phyloP scores from a whole-genome alignment of 2,329 filamentous ascomycete genomes.

The Microdochium paspali region DNA sequence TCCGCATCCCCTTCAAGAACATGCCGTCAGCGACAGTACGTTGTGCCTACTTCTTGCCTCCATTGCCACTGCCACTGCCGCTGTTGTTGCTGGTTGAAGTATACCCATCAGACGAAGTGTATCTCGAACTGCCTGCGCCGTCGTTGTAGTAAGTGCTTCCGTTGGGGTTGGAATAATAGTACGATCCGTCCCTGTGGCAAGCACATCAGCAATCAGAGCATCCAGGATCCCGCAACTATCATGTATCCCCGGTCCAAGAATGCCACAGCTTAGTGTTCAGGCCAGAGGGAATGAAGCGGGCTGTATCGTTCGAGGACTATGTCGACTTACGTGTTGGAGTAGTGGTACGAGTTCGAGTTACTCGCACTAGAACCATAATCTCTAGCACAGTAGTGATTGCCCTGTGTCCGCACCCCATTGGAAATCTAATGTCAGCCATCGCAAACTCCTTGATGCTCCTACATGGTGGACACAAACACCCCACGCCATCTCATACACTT shows the following conservation, averaged over 20 bases:
- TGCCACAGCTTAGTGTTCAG: too few relatives aligned
- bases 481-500: too few relatives aligned
- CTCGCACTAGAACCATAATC: slow-evolving; percentile 48
- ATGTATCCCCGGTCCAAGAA: too few relatives aligned
- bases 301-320: too few relatives aligned
- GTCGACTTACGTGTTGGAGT: slow-evolving; percentile 48
- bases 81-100: slow-evolving; percentile 10
- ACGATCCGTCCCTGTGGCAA: slow-evolving; percentile 46
- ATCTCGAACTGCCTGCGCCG: slow-evolving; percentile 46
- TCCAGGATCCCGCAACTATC: background rate
- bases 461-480: too few relatives aligned
- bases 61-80: slow-evolving; percentile 2
- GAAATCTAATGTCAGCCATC: background rate
- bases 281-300: too few relatives aligned
- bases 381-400: slow-evolving; percentile 58
- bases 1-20: too few relatives aligned
- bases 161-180: slow-evolving; percentile 65
- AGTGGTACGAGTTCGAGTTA: slow-evolving; percentile 56
- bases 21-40: background rate
- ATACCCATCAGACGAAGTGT: slow-evolving; percentile 44
- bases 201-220: background rate
- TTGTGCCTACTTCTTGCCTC: slow-evolving; percentile 4
- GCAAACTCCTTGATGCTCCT: too few relatives aligned
- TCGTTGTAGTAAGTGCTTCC: slow-evolving; percentile 61
- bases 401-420: too few relatives aligned